phyloP scores from a whole-genome alignment of 2,329 filamentous ascomycete genomes.

The Onygenales sp. region DNA sequence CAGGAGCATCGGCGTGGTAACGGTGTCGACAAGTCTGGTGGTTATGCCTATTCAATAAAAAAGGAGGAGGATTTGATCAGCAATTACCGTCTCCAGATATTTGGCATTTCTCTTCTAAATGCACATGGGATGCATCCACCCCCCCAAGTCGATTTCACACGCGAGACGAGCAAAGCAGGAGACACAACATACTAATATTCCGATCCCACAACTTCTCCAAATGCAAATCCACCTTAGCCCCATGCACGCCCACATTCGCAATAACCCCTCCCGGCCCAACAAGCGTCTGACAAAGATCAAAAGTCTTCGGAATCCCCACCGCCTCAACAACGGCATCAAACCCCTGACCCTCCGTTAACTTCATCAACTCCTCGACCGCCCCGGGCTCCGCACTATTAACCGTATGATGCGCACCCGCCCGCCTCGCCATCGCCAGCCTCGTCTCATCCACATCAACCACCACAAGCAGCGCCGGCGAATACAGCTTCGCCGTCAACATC shows the following conservation, averaged over 20 bases:
- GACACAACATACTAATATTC: constrained; percentile 39
- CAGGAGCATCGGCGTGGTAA: constrained; percentile 41
- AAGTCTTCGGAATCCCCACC: constrained; percentile 45
- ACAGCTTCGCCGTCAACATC: constrained; percentile 46
- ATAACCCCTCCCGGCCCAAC: constrained; percentile 45
- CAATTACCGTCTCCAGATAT: background rate
- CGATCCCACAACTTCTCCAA: constrained; percentile 46
- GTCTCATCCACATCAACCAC: constrained; percentile 43
- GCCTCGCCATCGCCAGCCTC: constrained; percentile 38
- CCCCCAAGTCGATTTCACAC: background rate
- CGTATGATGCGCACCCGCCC: constrained; percentile 40
- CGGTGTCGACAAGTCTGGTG: constrained; percentile 39
- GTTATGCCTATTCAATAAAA: constrained; percentile 31
- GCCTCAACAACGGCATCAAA: constrained; percentile 52
- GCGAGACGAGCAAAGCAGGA: background rate
- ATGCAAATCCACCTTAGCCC: constrained; percentile 42
- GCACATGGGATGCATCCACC: background rate
- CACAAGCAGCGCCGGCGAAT: constrained; percentile 43
- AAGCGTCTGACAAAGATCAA: constrained; percentile 45
- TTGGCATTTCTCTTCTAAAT: background rate
- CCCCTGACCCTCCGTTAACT: constrained; percentile 41
- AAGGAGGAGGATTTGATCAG: background rate
- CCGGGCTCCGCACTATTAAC: constrained; percentile 31
- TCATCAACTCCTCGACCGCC: constrained; percentile 30
- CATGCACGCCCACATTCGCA: constrained; percentile 52